A percentile compares a stretch with the other conserved stretches of the same genome.
Evolutionary conservation across 495 filamentous ascomycete genomes (phyloP).

Genomic region (Apodospora peruviana): DNA sequence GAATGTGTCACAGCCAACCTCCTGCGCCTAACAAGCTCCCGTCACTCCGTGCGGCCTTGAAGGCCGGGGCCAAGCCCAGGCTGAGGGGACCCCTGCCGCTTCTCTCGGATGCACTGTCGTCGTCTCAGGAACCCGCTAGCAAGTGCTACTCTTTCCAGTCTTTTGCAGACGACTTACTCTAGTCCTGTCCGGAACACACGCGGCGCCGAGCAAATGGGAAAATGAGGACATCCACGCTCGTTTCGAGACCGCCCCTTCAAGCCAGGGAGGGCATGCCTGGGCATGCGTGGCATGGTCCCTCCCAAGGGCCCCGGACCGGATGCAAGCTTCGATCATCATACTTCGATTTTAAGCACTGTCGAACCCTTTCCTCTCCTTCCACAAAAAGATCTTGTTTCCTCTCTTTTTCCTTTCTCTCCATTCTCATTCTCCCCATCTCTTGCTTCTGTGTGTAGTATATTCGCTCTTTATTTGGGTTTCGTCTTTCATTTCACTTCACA

Average conservation of each 20-base stretch:
- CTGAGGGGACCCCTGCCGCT: slow-evolving; percentile 6
- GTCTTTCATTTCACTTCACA: slow-evolving; percentile 33
- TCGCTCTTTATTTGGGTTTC: slow-evolving; percentile 33
- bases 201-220: neutral
- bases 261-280: neutral
- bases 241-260: slow-evolving; percentile 37
- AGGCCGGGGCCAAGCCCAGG: slow-evolving; percentile 12
- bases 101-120: neutral
- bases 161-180: too few relatives aligned
- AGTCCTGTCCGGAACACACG: neutral
- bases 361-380: slow-evolving; percentile 9
- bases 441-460: slow-evolving; percentile 23
- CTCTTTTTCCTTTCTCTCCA: slow-evolving; percentile 12
- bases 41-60: slow-evolving; percentile 6
- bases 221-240: slow-evolving; percentile 14
- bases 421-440: slow-evolving; percentile 15
- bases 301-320: slow-evolving; percentile 11
- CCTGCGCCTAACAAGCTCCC: slow-evolving; percentile 23
- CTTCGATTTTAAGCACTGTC: slow-evolving; percentile 44
- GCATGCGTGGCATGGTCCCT: neutral
- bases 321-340: slow-evolving; percentile 39
- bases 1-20: slow-evolving; percentile 39
- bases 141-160: neutral
- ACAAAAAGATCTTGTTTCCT: slow-evolving; percentile 25
- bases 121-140: neutral